Percentiles rank a stretch among this genome's conserved stretches.
phyloP scores from a whole-genome alignment of 1,284 basidiomycete genomes.

The Apiotrichum siamense region DNA sequence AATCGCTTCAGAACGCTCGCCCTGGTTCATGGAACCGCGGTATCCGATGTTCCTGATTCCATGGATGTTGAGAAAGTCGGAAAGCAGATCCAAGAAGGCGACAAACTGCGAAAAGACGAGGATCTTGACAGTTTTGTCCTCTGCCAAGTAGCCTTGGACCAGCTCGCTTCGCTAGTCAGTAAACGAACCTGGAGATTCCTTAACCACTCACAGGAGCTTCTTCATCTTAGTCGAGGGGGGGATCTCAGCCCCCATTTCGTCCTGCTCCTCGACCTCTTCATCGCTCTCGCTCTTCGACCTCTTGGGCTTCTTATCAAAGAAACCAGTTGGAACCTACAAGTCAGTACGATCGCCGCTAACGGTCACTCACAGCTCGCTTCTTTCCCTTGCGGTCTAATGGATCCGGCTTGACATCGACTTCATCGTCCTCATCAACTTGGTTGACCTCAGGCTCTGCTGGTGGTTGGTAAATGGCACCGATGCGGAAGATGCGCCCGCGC shows the following conservation, averaged over 20 bases:
- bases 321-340: not conserved
- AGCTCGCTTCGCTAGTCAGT: constrained; percentile 20
- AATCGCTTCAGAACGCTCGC: constrained; percentile 34
- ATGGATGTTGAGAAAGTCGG: constrained; percentile 23
- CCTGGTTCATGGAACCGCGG: constrained; percentile 39
- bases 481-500: constrained; percentile 31
- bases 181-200: not conserved
- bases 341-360: not conserved
- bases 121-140: constrained; percentile 29
- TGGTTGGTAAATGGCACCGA: constrained; percentile 34
- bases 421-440: constrained; percentile 32
- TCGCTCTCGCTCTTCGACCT: constrained; percentile 1
- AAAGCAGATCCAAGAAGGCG: constrained; percentile 37
- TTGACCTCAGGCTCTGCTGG: constrained; percentile 57
- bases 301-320: constrained; percentile 10
- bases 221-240: constrained; percentile 40
- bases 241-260: no score
- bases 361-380: constrained; percentile 26
- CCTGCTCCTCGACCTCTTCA: not conserved
- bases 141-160: constrained; percentile 23
- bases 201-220: constrained; percentile 27
- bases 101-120: constrained; percentile 44
- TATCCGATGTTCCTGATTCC: constrained; percentile 33
- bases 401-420: constrained; percentile 5
- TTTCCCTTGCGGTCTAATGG: constrained; percentile 28